phyloP scores from a whole-genome alignment of 768 basidiomycete species.

The Podaxis sp. region DNA sequence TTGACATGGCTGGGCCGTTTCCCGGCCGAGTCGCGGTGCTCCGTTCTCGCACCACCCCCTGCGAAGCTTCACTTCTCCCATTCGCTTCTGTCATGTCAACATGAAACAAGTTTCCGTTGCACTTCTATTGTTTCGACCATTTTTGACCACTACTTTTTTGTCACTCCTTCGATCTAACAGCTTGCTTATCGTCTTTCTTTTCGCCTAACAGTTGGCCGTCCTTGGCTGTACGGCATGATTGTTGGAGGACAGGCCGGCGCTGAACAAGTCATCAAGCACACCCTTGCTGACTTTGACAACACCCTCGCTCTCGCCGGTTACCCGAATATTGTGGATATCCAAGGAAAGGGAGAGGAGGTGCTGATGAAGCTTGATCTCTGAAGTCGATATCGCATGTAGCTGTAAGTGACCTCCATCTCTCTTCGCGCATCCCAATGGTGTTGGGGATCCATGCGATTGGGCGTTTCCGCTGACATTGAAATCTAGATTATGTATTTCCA shows the following conservation, averaged over 20 bases:
- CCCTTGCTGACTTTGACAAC: conserved; percentile 66
- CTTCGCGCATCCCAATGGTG: neutral
- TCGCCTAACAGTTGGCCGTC: conserved; percentile 56
- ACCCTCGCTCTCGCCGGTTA: conserved; percentile 65
- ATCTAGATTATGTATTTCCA: too few species aligned
- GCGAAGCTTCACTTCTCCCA: too few species aligned
- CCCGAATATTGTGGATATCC: conserved; percentile 55
- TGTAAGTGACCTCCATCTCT: neutral
- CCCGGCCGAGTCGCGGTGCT: too few species aligned
- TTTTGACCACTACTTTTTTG: neutral
- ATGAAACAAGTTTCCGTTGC: too few species aligned
- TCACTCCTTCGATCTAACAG: neutral
- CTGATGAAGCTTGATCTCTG: conserved; percentile 40
- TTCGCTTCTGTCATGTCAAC: too few species aligned
- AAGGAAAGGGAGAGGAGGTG: conserved; percentile 54
- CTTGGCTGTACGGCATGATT: conserved; percentile 71
- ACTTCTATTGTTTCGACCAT: too few species aligned
- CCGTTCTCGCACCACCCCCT: too few species aligned
- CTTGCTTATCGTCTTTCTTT: neutral
- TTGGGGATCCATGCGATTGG: too few species aligned
- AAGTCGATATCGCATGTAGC: neutral
- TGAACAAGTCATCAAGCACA: conserved; percentile 67
- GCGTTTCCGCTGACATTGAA: too few species aligned
- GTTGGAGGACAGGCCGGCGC: conserved; percentile 72
- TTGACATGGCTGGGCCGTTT: too few species aligned